Percentiles rank a stretch among this genome's conserved stretches.
Conservation (phyloP, 2,329 filamentous ascomycete genomes). For the Bipolaris gigantea region DNA sequence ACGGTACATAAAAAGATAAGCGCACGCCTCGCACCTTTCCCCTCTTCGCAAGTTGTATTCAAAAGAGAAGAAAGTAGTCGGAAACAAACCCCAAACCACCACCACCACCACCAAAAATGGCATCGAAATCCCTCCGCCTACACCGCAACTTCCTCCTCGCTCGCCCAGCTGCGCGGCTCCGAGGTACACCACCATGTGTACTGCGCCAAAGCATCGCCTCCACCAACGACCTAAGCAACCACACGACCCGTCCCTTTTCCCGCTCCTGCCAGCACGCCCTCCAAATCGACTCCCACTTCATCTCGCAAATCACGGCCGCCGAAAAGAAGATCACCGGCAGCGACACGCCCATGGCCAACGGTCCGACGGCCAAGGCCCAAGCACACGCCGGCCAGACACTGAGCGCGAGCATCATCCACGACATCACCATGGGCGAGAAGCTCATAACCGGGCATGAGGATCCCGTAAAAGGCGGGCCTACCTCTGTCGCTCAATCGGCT, state of each 20-base stretch:
- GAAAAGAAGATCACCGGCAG: slow-evolving; percentile 47
- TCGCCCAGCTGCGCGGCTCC: neutral
- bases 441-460: slow-evolving; percentile 42
- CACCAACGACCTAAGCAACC: slow-evolving; percentile 13
- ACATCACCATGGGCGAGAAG: slow-evolving; percentile 49
- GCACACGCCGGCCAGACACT: slow-evolving; percentile 41
- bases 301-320: slow-evolving; percentile 47
- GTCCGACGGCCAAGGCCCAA: slow-evolving; percentile 49
- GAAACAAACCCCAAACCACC: neutral
- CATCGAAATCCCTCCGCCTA: slow-evolving; percentile 7
- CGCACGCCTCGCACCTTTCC: neutral
- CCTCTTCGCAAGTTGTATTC: neutral
- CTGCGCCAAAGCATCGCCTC: neutral
- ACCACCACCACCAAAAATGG: slow-evolving; percentile 2
- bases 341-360: slow-evolving; percentile 40
- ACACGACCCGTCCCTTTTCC: neutral
- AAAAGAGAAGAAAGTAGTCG: neutral
- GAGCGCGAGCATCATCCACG: slow-evolving; percentile 41
- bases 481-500: slow-evolving; percentile 41
- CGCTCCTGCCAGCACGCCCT: slow-evolving; percentile 19
- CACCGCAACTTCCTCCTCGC: slow-evolving; percentile 5
- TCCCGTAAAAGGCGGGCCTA: slow-evolving; percentile 45
- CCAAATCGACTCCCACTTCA: slow-evolving; percentile 44
- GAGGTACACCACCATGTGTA: neutral
- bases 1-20: neutral